phyloP scores from a whole-genome alignment of 108 stramenopile species.

The Cyclotella kingstonii region DNA sequence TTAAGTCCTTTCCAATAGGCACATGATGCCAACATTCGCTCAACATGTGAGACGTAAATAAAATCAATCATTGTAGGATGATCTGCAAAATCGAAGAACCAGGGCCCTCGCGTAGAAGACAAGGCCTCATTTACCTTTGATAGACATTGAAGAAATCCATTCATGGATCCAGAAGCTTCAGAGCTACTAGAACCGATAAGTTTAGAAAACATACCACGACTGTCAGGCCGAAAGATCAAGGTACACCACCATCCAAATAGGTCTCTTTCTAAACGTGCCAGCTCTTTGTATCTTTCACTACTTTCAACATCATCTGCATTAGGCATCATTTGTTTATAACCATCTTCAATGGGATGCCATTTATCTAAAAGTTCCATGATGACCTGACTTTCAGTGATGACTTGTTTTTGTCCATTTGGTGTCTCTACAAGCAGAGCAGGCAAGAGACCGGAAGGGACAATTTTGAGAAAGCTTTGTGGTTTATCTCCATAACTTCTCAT shows the following conservation, averaged over 20 bases:
- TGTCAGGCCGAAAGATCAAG: slow-evolving; percentile 78
- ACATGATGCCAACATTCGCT: slow-evolving; percentile 88
- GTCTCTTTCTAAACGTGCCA: slow-evolving; percentile 86
- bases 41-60: slow-evolving; percentile 84
- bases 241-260: slow-evolving; percentile 94
- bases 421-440: slow-evolving; percentile 85
- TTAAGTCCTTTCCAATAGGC: slow-evolving; percentile 92
- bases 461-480: slow-evolving; percentile 72
- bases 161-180: slow-evolving; percentile 70
- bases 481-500: slow-evolving; percentile 95
- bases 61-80: slow-evolving; percentile 93
- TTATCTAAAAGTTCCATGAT: slow-evolving; percentile 91
- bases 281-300: slow-evolving; percentile 40
- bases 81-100: slow-evolving; percentile 83
- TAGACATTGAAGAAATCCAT: slow-evolving; percentile 76
- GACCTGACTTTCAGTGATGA: slow-evolving; percentile 80
- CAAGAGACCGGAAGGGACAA: slow-evolving; percentile 86
- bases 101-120: slow-evolving; percentile 75
- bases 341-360: slow-evolving; percentile 66
- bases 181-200: slow-evolving; percentile 47
- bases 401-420: slow-evolving; percentile 56
- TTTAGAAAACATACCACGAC: slow-evolving; percentile 40
- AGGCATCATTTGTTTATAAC: slow-evolving; percentile 82
- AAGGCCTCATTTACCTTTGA: slow-evolving; percentile 74
- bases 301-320: slow-evolving; percentile 42